These are phyloP conservation scores for Juglanconis oblonga DNA, from an alignment of 2,329 filamentous ascomycete species.

Conservation along the genomic window DNA sequence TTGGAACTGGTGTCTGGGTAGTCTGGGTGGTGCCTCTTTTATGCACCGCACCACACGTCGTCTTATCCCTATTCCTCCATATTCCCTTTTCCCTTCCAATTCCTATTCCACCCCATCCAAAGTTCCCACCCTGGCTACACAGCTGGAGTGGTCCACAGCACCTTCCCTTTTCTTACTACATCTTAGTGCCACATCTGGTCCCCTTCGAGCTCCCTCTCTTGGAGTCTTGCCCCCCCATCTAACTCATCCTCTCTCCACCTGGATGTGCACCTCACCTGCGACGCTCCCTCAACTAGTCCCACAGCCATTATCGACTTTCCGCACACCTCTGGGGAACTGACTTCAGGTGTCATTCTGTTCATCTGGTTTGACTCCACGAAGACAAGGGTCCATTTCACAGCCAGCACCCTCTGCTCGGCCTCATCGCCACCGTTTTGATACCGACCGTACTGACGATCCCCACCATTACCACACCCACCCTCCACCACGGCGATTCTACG, in stretches of 20 bases:
- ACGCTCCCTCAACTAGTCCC: not conserved
- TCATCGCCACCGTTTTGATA: not conserved
- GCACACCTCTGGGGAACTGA: not conserved
- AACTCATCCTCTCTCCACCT: not conserved
- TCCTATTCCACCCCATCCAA: not conserved
- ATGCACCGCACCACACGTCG: not conserved
- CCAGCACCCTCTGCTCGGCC: not conserved
- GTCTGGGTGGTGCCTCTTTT: not conserved
- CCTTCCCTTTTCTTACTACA: not conserved
- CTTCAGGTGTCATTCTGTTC: too few relatives aligned
- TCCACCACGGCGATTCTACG: not conserved
- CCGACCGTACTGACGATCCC: not conserved
- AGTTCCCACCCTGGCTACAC: not conserved
- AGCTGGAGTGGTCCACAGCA: not conserved
- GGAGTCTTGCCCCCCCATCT: not conserved
- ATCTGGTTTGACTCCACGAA: too few relatives aligned
- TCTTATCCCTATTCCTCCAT: not conserved
- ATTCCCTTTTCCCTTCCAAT: not conserved
- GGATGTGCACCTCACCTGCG: not conserved
- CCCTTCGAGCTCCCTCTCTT: not conserved
- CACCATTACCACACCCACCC: not conserved
- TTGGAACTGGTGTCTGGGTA: not conserved
- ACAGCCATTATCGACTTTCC: not conserved
- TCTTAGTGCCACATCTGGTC: not conserved
- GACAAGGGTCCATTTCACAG: not conserved